Evolutionary conservation across 352 stramenopile genomes (phyloP), one percentile per base, ranked within the genome.

Genomic region (Pelagophyceae sp.): DNA sequence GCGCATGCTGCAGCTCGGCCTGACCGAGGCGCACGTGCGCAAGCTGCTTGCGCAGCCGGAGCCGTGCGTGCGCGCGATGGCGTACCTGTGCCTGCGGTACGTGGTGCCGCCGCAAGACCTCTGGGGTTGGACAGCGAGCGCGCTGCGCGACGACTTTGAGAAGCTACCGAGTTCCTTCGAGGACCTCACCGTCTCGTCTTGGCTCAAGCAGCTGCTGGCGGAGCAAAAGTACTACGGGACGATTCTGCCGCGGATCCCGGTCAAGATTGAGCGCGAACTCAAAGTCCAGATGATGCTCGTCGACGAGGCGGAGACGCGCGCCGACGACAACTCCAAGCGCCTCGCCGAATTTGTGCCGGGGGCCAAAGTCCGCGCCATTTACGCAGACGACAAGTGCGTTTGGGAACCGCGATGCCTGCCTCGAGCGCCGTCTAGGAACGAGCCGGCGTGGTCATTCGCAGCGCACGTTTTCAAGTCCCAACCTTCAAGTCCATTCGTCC

Each of bases 31-130:
- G 79, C 96, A 99, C 85, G 97, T 99, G 92, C 89, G 92, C 63
- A 87, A 94, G 0, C 82, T 98, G 74, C 86, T 99, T 75, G 90
- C 94, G 83, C 75, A 94, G n/a, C 83, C 89, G 76, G 38, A 83
- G 83, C 92, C 94, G 1, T 98, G 97, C 82, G 98, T 99, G 79
- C 92, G 95, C 35, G 93, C 89, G 1, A 87, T 98, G 32, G 96
- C 94, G 0, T 98, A 98, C 81, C 85, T 99, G n/a, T 99, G 98
- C 79, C 87, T 99, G 27, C 87, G 96, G 40, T 99, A 97, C 85
- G 93, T 92, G 25, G 94, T 89, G 77, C 89, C 97, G 45, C 94
- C 96, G 0, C 88, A 93, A 64, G 82, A 91, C 70, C 87, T 99
- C 2, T 98, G 91, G 91, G 86, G 79, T 64, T 98, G 93, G 92